Percentiles rank a stretch among this genome's conserved stretches.
Conservation (phyloP, 148 eudicot genomes). For the Dysphania ambrosioides region DNA sequence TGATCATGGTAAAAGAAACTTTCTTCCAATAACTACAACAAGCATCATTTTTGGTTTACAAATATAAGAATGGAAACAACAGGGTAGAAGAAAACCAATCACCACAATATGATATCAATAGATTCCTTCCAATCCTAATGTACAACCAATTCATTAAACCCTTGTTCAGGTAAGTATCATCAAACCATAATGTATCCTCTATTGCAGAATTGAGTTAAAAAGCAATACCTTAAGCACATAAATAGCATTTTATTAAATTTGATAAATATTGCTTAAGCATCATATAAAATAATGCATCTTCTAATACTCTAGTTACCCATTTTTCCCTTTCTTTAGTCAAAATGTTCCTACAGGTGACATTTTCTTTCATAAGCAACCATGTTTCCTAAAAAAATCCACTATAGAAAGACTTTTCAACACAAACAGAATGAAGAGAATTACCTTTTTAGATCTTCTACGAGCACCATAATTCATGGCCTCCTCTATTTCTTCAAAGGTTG, state of each 20-base stretch:
- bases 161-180: no score
- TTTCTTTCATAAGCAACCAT: background rate
- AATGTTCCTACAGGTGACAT: background rate
- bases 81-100: background rate
- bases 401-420: background rate
- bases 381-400: background rate
- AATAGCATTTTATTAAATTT: background rate
- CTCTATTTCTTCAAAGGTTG: conserved; percentile 59
- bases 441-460: conserved; percentile 60
- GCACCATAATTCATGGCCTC: conserved; percentile 57
- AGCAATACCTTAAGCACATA: background rate
- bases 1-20: background rate
- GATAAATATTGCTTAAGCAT: background rate
- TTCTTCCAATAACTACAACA: background rate
- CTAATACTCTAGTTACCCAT: background rate
- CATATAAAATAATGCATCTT: background rate
- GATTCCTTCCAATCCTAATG: background rate
- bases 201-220: background rate
- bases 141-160: no score
- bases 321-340: background rate
- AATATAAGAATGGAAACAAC: background rate
- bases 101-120: background rate
- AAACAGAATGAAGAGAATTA: conserved; percentile 14
- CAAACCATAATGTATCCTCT: no score
- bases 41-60: background rate